Evolutionary conservation across 768 basidiomycete genomes (phyloP).

Genomic region (Pisolithus marmoratus): DNA sequence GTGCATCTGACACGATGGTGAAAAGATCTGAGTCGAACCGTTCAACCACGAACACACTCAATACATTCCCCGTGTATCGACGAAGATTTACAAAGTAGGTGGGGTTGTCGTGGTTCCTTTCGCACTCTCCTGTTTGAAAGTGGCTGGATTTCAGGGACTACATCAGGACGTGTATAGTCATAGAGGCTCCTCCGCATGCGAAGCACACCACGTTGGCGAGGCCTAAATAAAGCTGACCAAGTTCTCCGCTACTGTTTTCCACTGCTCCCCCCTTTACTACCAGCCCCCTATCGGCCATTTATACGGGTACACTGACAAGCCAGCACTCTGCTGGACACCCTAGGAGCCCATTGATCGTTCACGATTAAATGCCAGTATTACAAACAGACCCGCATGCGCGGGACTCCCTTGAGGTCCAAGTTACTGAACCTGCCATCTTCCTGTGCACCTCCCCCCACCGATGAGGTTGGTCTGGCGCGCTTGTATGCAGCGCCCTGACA

Average conservation of each 20-base stretch:
- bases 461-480: constrained; percentile 46
- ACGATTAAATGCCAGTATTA: background rate
- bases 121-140: constrained; percentile 33
- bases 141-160: constrained; percentile 99
- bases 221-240: too few relatives aligned
- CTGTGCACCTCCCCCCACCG: constrained; percentile 37
- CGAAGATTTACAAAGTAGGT: constrained; percentile 92
- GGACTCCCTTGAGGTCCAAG: constrained; percentile 49
- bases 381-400: background rate
- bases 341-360: too few relatives aligned
- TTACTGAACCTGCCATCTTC: constrained; percentile 73
- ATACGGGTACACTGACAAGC: too few relatives aligned
- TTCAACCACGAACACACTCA: constrained; percentile 80
- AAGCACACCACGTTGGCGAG: too few relatives aligned
- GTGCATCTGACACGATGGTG: too few relatives aligned
- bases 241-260: too few relatives aligned
- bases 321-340: background rate
- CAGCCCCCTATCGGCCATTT: too few relatives aligned
- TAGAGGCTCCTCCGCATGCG: constrained; percentile 2
- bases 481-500: constrained; percentile 62
- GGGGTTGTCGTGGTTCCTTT: background rate
- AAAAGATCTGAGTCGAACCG: constrained; percentile 30
- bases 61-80: constrained; percentile 89
- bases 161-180: constrained; percentile 73
- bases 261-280: too few relatives aligned